Conservation (phyloP, 2,329 filamentous ascomycete species). For the Biscogniauxia sp. region DNA sequence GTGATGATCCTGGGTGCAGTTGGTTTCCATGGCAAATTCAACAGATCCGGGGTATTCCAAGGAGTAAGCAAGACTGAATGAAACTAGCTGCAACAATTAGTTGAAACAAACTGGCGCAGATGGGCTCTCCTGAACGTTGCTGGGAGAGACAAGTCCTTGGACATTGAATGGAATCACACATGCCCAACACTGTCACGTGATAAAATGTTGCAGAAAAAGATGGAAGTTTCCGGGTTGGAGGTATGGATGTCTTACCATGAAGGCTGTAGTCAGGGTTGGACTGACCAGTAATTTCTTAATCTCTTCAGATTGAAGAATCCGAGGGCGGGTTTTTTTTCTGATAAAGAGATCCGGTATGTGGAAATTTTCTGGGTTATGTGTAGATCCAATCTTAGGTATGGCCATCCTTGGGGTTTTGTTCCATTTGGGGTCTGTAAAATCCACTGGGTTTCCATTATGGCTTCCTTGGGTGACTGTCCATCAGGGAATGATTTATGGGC, state of each 20-base stretch:
- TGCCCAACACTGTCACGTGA: neutral
- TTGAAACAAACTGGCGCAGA: constrained; percentile 4
- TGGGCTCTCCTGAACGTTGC: neutral
- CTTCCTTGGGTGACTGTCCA: constrained; percentile 9
- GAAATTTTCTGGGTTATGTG: neutral
- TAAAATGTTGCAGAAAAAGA: neutral
- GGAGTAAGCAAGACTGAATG: neutral
- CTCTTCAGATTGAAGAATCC: constrained; percentile 14
- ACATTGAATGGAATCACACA: neutral
- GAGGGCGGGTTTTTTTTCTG: constrained; percentile 10
- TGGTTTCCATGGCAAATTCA: neutral
- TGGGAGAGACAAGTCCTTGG: neutral
- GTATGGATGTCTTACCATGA: constrained; percentile 17
- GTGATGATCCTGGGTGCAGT: neutral
- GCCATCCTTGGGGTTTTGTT: constrained; percentile 8
- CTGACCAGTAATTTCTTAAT: constrained; percentile 2
- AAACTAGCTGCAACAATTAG: constrained; percentile 13
- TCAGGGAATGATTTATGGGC: constrained; percentile 4
- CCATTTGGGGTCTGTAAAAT: constrained; percentile 2
- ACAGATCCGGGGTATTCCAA: neutral
- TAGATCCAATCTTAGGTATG: neutral
- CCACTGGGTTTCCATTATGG: constrained; percentile 6
- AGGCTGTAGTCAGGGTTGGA: constrained; percentile 5
- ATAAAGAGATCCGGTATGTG: neutral
- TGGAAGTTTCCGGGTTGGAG: neutral